Conservation (phyloP, 2,329 filamentous ascomycete species). For the Nemania serpens region DNA sequence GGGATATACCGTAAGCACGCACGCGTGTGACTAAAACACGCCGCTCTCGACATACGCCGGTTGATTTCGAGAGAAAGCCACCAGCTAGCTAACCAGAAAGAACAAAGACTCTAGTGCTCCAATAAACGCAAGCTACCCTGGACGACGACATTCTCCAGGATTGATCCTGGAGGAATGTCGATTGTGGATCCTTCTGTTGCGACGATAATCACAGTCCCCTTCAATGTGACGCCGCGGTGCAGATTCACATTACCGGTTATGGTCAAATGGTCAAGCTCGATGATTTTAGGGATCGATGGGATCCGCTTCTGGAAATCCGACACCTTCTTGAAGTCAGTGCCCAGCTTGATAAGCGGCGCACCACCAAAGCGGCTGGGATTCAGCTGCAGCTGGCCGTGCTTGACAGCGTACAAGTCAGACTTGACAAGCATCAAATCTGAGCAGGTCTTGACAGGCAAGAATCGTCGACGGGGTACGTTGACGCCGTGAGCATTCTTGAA, state of each 20-base stretch:
- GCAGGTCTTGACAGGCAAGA: constrained; percentile 99
- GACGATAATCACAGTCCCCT: constrained; percentile 98
- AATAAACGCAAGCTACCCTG: constrained; percentile 87
- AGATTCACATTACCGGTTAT: constrained; percentile 98
- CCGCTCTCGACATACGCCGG: constrained; percentile 7
- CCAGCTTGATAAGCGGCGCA: constrained; percentile 97
- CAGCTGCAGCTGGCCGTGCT: constrained; percentile 97
- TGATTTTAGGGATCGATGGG: constrained; percentile 84
- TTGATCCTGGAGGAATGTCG: constrained; percentile 93
- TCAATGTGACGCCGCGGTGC: constrained; percentile 90
- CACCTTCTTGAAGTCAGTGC: constrained; percentile 99
- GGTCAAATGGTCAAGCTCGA: constrained; percentile 92
- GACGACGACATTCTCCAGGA: constrained; percentile 98
- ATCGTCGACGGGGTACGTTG: constrained; percentile 95
- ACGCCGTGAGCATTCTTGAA: constrained; percentile 99
- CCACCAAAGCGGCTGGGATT: constrained; percentile 96
- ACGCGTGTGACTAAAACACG: constrained; percentile 10
- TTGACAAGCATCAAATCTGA: constrained; percentile 99
- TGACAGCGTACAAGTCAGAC: constrained; percentile 97
- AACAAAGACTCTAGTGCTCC: constrained; percentile 58
- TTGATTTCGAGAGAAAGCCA: not conserved
- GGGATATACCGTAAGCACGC: constrained; percentile 25
- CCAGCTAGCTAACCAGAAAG: constrained; percentile 7
- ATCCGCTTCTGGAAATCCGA: constrained; percentile 93
- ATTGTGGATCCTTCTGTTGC: constrained; percentile 98